These are phyloP conservation scores for Hippophae tibetana DNA, from an alignment of 306 rosid genomes.

Conservation along the genomic window DNA sequence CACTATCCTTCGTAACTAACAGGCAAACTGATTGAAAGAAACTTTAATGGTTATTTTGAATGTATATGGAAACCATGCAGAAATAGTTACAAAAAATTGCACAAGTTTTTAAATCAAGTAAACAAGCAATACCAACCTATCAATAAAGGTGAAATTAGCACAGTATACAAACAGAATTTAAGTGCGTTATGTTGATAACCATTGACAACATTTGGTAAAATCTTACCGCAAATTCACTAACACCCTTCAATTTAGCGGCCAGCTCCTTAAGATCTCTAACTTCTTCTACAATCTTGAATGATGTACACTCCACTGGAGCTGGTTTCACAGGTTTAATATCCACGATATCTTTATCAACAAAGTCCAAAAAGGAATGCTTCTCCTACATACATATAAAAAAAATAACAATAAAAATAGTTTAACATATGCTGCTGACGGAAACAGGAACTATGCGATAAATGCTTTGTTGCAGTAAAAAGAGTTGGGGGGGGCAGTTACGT, in stretches of 20 bases:
- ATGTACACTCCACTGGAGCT: conserved; percentile 45
- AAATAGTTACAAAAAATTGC: too few relatives aligned
- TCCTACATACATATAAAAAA: conserved; percentile 35
- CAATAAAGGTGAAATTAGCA: background rate
- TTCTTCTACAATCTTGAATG: conserved; percentile 67
- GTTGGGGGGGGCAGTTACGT: background rate
- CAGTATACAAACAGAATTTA: background rate
- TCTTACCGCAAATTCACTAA: conserved; percentile 76
- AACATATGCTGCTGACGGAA: background rate
- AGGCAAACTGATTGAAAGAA: too few relatives aligned
- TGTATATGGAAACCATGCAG: too few relatives aligned
- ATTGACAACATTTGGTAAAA: background rate
- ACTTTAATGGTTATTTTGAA: too few relatives aligned
- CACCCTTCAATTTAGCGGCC: conserved; percentile 66
- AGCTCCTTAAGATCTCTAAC: conserved; percentile 69
- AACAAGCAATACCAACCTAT: too few relatives aligned
- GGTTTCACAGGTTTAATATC: conserved; percentile 46
- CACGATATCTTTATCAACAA: conserved; percentile 48
- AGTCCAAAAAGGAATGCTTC: conserved; percentile 48
- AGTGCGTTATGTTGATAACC: background rate
- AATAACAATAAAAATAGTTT: conserved; percentile 11
- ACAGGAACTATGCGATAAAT: background rate
- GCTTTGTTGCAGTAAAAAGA: background rate
- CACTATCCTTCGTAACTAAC: too few relatives aligned
- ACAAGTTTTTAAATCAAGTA: too few relatives aligned